Evolutionary conservation across 148 eudicot species (phyloP).

Genomic region (Cornus controversa): DNA sequence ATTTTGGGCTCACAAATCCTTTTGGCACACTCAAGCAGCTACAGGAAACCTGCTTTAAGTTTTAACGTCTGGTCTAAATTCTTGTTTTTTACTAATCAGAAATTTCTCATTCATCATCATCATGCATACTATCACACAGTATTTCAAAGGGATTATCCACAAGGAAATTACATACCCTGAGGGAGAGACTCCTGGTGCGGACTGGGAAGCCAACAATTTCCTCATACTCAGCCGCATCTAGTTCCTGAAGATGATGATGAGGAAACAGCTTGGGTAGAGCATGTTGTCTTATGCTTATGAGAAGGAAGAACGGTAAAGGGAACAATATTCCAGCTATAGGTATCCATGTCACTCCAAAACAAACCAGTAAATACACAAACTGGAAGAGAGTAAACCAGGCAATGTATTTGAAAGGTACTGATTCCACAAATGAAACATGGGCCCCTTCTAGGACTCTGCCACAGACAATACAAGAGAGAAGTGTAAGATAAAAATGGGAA

Average conservation of each 20-base stretch:
- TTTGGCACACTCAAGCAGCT: too few species aligned
- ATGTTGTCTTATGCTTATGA: slow-evolving; percentile 51
- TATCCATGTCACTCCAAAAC: slow-evolving; percentile 77
- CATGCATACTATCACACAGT: too few species aligned
- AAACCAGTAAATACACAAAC: slow-evolving; percentile 48
- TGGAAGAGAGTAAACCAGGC: slow-evolving; percentile 56
- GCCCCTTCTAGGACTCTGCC: slow-evolving; percentile 55
- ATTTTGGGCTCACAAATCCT: too few species aligned
- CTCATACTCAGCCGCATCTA: slow-evolving; percentile 74
- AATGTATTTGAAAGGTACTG: slow-evolving; percentile 67
- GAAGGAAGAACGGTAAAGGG: slow-evolving; percentile 63
- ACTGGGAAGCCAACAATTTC: slow-evolving; percentile 53
- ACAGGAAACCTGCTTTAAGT: too few species aligned
- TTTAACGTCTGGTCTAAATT: too few species aligned
- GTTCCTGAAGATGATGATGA: slow-evolving; percentile 44
- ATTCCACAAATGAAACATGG: slow-evolving; percentile 69
- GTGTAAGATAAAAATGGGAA: background rate
- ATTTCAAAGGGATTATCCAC: background rate
- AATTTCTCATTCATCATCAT: too few species aligned
- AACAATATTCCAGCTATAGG: slow-evolving; percentile 65
- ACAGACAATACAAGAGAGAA: background rate
- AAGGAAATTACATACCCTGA: slow-evolving; percentile 31
- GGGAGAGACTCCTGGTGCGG: slow-evolving; percentile 27
- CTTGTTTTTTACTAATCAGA: too few species aligned
- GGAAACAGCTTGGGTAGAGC: slow-evolving; percentile 55